Conservation (phyloP, 495 filamentous ascomycete genomes). For the Talaromyces stipitatus region DNA sequence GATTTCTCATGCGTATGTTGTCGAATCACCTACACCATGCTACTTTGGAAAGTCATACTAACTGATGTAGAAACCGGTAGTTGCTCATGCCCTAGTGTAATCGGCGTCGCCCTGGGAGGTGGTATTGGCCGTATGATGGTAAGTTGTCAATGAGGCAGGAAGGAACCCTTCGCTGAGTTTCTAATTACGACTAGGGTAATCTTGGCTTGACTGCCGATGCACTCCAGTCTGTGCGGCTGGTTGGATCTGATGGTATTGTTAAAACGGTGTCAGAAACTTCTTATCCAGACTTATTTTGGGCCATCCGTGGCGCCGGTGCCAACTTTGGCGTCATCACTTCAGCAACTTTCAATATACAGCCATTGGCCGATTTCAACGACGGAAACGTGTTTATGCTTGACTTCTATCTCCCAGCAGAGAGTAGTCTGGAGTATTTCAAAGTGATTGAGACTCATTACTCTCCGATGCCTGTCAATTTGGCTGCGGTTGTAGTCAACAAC, state of each 20-base stretch:
- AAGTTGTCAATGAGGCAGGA: too few species aligned
- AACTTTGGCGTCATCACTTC: conserved; percentile 19
- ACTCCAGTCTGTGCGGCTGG: conserved; percentile 21
- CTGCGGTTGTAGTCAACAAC: too few species aligned
- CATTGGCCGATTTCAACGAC: too few species aligned
- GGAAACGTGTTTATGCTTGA: conserved; percentile 9
- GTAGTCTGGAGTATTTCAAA: too few species aligned
- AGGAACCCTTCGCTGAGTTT: too few species aligned
- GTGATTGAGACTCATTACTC: too few species aligned
- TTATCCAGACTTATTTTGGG: conserved; percentile 23
- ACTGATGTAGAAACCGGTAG: conserved; percentile 9
- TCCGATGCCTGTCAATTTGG: too few species aligned
- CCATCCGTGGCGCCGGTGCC: conserved; percentile 24
- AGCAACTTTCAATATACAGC: too few species aligned
- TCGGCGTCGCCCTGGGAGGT: conserved; percentile 26
- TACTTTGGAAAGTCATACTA: conserved; percentile 3
- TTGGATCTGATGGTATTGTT: conserved; percentile 20
- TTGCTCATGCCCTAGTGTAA: conserved; percentile 17
- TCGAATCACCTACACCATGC: too few species aligned
- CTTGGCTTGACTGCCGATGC: conserved; percentile 30
- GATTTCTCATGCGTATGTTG: conserved; percentile 18
- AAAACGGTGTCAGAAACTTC: conserved; percentile 13
- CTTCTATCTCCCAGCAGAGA: too few species aligned
- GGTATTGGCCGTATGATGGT: too few species aligned
- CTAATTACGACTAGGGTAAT: conserved; percentile 17